These are phyloP conservation scores for Fraxinus baroniana DNA, from an alignment of 305 asterid genomes.

Conservation along the genomic window DNA sequence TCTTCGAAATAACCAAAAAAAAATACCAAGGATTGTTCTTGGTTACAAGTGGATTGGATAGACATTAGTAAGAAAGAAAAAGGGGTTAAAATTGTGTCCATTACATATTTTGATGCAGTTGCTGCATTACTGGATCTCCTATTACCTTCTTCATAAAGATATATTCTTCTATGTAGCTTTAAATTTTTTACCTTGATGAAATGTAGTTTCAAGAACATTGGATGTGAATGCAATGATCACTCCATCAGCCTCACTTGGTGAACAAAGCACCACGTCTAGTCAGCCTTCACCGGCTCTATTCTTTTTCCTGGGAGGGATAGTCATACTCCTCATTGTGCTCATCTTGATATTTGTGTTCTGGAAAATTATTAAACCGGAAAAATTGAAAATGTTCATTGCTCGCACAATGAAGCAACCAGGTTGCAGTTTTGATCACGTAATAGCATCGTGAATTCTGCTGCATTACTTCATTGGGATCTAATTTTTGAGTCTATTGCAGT, in stretches of 20 bases:
- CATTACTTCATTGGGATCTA: slow-evolving; percentile 13
- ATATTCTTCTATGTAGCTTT: background rate
- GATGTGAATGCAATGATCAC: slow-evolving; percentile 35
- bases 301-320: slow-evolving; percentile 52
- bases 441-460: background rate
- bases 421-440: slow-evolving; percentile 1
- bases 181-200: background rate
- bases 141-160: background rate
- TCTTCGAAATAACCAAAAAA: background rate
- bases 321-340: slow-evolving; percentile 39
- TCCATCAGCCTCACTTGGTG: slow-evolving; percentile 38
- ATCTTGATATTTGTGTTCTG: slow-evolving; percentile 43
- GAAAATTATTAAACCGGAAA: slow-evolving; percentile 35
- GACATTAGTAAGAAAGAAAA: background rate
- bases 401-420: slow-evolving; percentile 40
- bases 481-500: slow-evolving; percentile 38
- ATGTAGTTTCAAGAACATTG: background rate
- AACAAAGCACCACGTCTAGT: slow-evolving; percentile 35
- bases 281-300: slow-evolving; percentile 36
- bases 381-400: slow-evolving; percentile 28
- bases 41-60: background rate
- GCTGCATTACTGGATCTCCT: background rate
- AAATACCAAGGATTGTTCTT: background rate
- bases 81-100: background rate
- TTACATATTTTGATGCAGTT: background rate